Percentiles rank a stretch among this genome's conserved stretches.
Conservation (phyloP, 108 stramenopile genomes). For the Bacterosira constricta region DNA sequence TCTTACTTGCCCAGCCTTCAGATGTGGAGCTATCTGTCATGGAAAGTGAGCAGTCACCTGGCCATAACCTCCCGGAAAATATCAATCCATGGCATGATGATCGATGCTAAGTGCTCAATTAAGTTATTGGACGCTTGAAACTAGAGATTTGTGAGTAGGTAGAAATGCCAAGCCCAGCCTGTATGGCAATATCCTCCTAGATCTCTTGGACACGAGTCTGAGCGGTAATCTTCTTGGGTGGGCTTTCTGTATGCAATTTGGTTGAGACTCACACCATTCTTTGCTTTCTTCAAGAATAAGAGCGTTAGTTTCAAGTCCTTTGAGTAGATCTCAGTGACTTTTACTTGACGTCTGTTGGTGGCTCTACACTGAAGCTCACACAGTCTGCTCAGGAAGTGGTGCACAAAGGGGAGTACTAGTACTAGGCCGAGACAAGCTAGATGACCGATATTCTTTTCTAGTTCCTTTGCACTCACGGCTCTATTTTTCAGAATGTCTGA, state of each 20-base stretch:
- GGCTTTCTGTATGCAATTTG: constrained; percentile 3
- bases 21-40: no score
- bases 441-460: constrained; percentile 21
- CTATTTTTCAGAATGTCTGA: no score
- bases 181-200: constrained; percentile 26
- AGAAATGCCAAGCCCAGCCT: constrained; percentile 26
- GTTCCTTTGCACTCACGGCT: constrained; percentile 1
- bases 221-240: not conserved
- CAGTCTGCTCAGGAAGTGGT: constrained; percentile 35
- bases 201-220: constrained; percentile 32
- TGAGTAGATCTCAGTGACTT: not conserved
- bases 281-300: constrained; percentile 1
- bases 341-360: not conserved
- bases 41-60: constrained; percentile 5
- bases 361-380: not conserved
- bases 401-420: not conserved
- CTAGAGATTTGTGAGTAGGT: not conserved
- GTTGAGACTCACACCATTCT: constrained; percentile 28
- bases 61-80: not conserved
- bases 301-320: constrained; percentile 5
- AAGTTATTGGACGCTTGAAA: constrained; percentile 36
- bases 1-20: no score
- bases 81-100: constrained; percentile 10
- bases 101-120: constrained; percentile 13
- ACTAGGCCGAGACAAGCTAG: constrained; percentile 9